Conservation (phyloP, 2,329 filamentous ascomycete genomes). For the Cytospora leucostoma region DNA sequence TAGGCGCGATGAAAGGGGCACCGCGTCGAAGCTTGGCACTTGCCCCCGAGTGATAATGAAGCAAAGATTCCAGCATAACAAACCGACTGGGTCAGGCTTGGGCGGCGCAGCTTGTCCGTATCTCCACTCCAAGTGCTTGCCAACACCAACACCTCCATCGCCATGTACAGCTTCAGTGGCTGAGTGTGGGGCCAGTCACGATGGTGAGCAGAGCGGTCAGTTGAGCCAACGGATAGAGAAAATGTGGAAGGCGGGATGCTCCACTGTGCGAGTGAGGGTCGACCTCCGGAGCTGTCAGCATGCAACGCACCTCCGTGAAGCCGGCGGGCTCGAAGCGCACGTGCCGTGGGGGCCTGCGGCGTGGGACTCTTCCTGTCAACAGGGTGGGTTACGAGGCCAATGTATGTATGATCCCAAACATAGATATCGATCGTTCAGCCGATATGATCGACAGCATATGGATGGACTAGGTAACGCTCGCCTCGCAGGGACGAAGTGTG, state of each 20-base stretch:
- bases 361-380: background rate
- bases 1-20: background rate
- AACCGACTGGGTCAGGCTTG: background rate
- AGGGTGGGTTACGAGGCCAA: conserved; percentile 15
- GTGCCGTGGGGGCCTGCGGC: conserved; percentile 8
- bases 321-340: background rate
- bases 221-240: conserved; percentile 1
- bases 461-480: background rate
- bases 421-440: conserved; percentile 4
- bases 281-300: background rate
- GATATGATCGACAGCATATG: background rate
- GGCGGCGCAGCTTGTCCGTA: background rate
- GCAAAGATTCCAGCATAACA: background rate
- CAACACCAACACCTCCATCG: background rate
- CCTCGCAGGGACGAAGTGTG: background rate
- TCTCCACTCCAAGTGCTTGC: background rate
- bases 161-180: conserved; percentile 5
- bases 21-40: background rate
- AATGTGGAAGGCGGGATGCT: background rate
- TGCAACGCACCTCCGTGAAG: conserved; percentile 12
- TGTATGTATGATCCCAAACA: background rate
- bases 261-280: background rate
- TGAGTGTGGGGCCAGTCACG: conserved; percentile 17
- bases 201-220: conserved; percentile 10
- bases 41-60: background rate